A percentile compares a stretch with the other conserved stretches of the same genome.
Conservation (phyloP, 805 yeast species). For the Jamesozyma jinghongensis region DNA sequence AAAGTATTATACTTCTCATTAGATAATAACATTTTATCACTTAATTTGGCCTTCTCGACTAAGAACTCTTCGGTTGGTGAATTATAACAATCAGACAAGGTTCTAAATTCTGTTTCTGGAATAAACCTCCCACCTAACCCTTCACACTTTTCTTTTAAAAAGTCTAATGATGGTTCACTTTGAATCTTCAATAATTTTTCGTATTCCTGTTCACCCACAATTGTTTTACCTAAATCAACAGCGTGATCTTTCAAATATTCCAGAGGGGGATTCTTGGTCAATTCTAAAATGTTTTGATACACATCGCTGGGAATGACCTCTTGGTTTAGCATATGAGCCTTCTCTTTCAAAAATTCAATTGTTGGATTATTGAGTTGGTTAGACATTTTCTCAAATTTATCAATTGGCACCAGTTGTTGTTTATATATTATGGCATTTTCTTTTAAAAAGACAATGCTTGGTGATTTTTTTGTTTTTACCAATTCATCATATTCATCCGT, state of each 20-base stretch:
- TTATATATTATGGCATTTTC: no score
- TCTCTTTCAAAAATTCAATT: not conserved
- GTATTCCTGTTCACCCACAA: not conserved
- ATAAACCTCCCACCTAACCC: not conserved
- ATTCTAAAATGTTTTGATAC: not conserved
- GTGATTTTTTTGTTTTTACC: slow-evolving; percentile 13
- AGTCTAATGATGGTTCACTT: not conserved
- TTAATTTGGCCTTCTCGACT: slow-evolving; percentile 1
- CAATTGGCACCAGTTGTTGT: no score
- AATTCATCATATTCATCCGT: slow-evolving; percentile 8
- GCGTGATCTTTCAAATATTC: not conserved
- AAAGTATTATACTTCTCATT: not conserved
- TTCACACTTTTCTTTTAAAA: not conserved
- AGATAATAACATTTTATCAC: not conserved
- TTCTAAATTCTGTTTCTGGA: not conserved
- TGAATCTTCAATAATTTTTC: not conserved
- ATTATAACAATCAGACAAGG: no score
- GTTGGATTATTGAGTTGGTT: no score
- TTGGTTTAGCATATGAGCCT: not conserved
- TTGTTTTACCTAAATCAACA: not conserved
- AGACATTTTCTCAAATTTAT: no score
- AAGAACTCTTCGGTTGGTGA: not conserved
- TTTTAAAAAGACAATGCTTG: no score
- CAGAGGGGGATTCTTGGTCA: no score
- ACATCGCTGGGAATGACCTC: not conserved